A percentile compares a stretch with the other conserved stretches of the same genome.
phyloP scores from a whole-genome alignment of 495 filamentous ascomycete genomes.

The Trichocladium antarcticum region DNA sequence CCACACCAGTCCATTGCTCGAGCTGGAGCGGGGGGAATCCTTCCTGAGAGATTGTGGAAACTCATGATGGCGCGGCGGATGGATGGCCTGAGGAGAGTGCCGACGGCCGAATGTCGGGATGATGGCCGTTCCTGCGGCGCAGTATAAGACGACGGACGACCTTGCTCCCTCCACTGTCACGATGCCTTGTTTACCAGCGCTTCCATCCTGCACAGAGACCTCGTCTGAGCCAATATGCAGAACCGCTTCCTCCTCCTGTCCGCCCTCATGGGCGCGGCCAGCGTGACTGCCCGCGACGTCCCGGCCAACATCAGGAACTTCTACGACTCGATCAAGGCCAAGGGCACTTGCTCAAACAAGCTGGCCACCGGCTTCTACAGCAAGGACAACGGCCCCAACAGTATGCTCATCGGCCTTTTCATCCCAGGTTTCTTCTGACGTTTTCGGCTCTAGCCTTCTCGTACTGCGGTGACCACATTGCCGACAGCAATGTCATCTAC shows the following conservation, averaged over 20 bases:
- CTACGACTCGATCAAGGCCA: constrained; percentile 27
- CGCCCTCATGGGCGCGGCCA: constrained; percentile 1
- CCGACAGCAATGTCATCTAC: constrained; percentile 28
- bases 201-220: background rate
- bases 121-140: no score
- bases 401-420: constrained; percentile 11
- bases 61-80: no score
- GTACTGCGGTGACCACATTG: constrained; percentile 33
- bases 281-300: constrained; percentile 18
- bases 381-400: constrained; percentile 23
- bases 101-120: no score
- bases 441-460: constrained; percentile 18
- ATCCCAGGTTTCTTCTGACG: background rate
- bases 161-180: background rate
- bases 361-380: constrained; percentile 31
- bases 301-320: constrained; percentile 27
- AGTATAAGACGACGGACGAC: background rate
- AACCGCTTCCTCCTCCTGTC: background rate
- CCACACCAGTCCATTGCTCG: no score
- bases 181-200: background rate
- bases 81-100: no score
- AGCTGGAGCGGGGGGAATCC: no score
- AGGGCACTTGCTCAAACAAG: constrained; percentile 26
- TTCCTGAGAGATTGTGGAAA: no score
- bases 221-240: background rate